phyloP scores from a whole-genome alignment of 768 basidiomycete species.

The Mycena floridula region DNA sequence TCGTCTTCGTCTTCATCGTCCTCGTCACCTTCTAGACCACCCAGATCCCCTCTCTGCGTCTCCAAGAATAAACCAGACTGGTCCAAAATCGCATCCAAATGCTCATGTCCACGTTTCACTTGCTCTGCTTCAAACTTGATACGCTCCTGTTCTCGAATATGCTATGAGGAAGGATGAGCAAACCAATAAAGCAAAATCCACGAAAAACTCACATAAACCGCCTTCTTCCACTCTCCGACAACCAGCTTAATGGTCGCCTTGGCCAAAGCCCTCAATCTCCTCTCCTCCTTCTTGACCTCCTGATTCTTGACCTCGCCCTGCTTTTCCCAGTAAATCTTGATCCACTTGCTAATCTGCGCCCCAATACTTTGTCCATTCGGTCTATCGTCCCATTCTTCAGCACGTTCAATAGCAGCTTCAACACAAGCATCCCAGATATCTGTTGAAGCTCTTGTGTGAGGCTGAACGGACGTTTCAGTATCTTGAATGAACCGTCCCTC shows the following conservation, averaged over 20 bases:
- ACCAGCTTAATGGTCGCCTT: slow-evolving; percentile 70
- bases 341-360: slow-evolving; percentile 54
- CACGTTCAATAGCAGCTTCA: slow-evolving; percentile 30
- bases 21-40: slow-evolving; percentile 16
- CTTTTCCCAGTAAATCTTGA: slow-evolving; percentile 73
- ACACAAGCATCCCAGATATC: slow-evolving; percentile 58
- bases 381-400: slow-evolving; percentile 18
- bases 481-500: slow-evolving; percentile 42
- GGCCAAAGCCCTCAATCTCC: slow-evolving; percentile 56
- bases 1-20: slow-evolving; percentile 33
- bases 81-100: slow-evolving; percentile 85
- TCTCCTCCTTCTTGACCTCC: slow-evolving; percentile 56
- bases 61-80: slow-evolving; percentile 84
- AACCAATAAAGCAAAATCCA: neutral
- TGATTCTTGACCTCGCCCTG: slow-evolving; percentile 58
- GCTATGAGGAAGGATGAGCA: slow-evolving; percentile 30
- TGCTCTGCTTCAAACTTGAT: slow-evolving; percentile 69
- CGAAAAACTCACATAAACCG: slow-evolving; percentile 61
- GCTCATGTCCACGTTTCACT: slow-evolving; percentile 70
- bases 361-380: slow-evolving; percentile 31
- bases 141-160: slow-evolving; percentile 67
- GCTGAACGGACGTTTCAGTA: slow-evolving; percentile 15
- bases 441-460: too few relatives aligned
- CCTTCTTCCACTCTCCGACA: slow-evolving; percentile 81
- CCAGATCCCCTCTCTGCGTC: slow-evolving; percentile 71